These are phyloP conservation scores for Termitomyces sp. DNA, from an alignment of 768 basidiomycete species.

Conservation along the genomic window DNA sequence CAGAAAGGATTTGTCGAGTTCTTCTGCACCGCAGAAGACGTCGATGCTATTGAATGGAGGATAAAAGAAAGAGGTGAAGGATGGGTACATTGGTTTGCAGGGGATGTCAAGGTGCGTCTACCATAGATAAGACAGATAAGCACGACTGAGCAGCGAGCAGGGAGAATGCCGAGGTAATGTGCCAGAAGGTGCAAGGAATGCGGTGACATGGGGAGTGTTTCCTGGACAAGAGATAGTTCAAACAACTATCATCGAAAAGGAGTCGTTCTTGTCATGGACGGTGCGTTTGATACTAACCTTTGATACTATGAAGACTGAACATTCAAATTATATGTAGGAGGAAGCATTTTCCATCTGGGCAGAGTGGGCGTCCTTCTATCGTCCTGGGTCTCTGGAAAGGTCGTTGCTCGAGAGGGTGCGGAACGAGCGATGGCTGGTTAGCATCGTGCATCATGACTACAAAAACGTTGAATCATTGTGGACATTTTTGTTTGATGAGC, in stretches of 20 bases:
- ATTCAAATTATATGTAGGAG: conserved; percentile 47
- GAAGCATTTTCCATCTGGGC: conserved; percentile 97
- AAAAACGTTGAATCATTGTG: conserved; percentile 76
- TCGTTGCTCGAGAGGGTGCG: conserved; percentile 68
- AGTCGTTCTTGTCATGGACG: conserved; percentile 97
- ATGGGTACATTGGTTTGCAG: conserved; percentile 85
- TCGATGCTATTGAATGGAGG: conserved; percentile 56
- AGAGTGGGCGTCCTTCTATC: conserved; percentile 89
- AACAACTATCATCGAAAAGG: conserved; percentile 93
- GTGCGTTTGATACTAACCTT: conserved; percentile 32
- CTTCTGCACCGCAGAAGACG: conserved; percentile 65
- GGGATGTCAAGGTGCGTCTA: conserved; percentile 61
- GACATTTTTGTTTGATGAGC: conserved; percentile 64
- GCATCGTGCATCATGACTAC: conserved; percentile 91
- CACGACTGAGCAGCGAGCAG: conserved; percentile 29
- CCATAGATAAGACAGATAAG: neutral
- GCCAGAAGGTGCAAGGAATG: conserved; percentile 75
- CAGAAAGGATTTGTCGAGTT: conserved; percentile 99
- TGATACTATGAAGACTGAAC: neutral
- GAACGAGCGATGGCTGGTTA: conserved; percentile 84
- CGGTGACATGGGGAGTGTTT: conserved; percentile 99
- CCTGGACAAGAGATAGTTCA: conserved; percentile 95
- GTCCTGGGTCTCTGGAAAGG: conserved; percentile 69
- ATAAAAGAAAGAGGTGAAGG: conserved; percentile 52
- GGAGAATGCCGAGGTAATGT: conserved; percentile 83